phyloP scores from a whole-genome alignment of 306 rosid genomes.

The Dryas octopetala region DNA sequence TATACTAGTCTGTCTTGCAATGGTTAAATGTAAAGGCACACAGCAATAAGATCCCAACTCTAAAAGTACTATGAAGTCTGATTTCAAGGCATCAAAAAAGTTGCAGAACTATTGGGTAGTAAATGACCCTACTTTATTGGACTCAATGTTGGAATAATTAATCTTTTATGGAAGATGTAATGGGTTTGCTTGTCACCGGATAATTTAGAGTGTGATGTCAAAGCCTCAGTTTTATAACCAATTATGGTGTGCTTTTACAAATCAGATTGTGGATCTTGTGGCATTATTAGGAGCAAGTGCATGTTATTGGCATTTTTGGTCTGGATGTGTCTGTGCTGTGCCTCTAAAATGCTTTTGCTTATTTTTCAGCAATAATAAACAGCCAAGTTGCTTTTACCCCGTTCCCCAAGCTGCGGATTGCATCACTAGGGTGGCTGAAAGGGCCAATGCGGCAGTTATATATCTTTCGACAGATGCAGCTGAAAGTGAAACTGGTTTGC shows the following conservation, averaged over 20 bases:
- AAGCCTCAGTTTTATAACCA: not conserved
- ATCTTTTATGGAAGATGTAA: conserved; percentile 1
- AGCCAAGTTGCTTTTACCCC: conserved; percentile 91
- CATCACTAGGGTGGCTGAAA: conserved; percentile 62
- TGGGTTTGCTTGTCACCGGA: conserved; percentile 4
- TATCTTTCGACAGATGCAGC: conserved; percentile 98
- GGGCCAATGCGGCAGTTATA: conserved; percentile 60
- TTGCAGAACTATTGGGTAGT: not conserved
- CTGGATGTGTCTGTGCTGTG: not conserved
- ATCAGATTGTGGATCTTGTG: not conserved
- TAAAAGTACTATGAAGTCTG: not conserved
- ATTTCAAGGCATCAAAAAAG: not conserved
- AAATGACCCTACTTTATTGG: not conserved
- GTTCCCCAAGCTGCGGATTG: conserved; percentile 98
- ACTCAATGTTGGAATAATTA: not conserved
- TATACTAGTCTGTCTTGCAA: not conserved
- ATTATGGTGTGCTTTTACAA: not conserved
- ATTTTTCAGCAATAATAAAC: conserved; percentile 70
- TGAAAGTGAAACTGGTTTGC: conserved; percentile 80
- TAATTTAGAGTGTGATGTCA: not conserved
- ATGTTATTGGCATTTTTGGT: conserved; percentile 7
- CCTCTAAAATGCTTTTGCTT: conserved; percentile 32
- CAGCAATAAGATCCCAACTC: not conserved
- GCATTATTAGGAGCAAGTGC: conserved; percentile 3
- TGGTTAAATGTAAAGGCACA: not conserved